A percentile compares a stretch with the other conserved stretches of the same genome.
Evolutionary conservation across 257 asterid genomes (phyloP).

Genomic region (Ligustrum vulgare): DNA sequence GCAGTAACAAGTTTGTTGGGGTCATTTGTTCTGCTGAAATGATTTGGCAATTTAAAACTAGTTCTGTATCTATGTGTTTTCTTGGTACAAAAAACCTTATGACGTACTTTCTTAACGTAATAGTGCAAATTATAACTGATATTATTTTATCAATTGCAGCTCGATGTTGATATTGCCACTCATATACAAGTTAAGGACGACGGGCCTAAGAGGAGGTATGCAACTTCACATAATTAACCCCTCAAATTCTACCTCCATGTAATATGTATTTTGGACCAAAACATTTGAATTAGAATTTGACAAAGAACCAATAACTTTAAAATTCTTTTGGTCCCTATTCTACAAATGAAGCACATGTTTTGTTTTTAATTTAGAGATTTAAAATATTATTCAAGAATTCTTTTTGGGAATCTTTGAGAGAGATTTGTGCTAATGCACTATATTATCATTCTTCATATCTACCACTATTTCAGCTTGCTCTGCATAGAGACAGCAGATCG

Average conservation of each 20-base stretch:
- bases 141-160: slow-evolving; percentile 43
- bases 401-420: neutral
- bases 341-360: slow-evolving; percentile 1
- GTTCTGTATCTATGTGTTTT: neutral
- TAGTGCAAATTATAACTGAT: neutral
- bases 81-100: neutral
- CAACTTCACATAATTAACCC: slow-evolving; percentile 11
- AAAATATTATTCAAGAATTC: neutral
- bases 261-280: neutral
- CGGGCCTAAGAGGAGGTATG: slow-evolving; percentile 83
- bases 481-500: slow-evolving; percentile 91
- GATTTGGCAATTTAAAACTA: neutral
- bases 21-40: neutral
- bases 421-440: neutral
- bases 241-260: slow-evolving; percentile 6
- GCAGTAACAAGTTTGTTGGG: neutral
- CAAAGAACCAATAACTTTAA: neutral
- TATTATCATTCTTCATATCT: slow-evolving; percentile 8
- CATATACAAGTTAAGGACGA: slow-evolving; percentile 84
- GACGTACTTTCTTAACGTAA: neutral
- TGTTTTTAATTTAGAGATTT: neutral
- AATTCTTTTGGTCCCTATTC: slow-evolving; percentile 10
- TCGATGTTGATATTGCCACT: slow-evolving; percentile 76
- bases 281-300: slow-evolving; percentile 9
- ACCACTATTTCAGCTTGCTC: slow-evolving; percentile 73